A percentile compares a stretch with the other conserved stretches of the same genome.
Evolutionary conservation across 2,329 filamentous ascomycete species (phyloP).

Genomic region (Leptographium radiaticola): DNA sequence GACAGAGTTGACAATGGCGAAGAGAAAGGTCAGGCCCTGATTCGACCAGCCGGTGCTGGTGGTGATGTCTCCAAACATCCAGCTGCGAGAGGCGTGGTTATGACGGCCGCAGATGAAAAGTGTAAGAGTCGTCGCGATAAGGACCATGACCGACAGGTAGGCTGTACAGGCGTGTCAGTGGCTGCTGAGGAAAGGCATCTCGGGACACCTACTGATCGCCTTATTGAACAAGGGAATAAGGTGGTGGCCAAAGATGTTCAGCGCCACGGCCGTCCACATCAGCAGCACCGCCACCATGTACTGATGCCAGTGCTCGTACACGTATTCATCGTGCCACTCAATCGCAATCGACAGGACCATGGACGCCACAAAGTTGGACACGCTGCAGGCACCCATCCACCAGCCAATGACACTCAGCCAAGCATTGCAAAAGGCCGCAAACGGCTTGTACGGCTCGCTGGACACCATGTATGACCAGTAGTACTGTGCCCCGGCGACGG

Average conservation of each 20-base stretch:
- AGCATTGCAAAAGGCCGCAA: conserved; percentile 14
- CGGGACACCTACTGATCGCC: not conserved
- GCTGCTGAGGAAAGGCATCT: not conserved
- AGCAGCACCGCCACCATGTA: conserved; percentile 3
- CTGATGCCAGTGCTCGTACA: conserved; percentile 6
- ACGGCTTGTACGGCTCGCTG: conserved; percentile 11
- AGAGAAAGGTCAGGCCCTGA: conserved; percentile 4
- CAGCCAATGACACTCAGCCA: conserved; percentile 8
- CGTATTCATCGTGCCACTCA: conserved; percentile 5
- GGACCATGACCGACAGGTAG: conserved; percentile 38
- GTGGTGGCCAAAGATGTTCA: conserved; percentile 6
- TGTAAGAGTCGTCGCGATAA: conserved; percentile 43
- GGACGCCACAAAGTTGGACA: conserved; percentile 8
- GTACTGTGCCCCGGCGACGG: conserved; percentile 27
- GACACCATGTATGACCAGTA: conserved; percentile 23
- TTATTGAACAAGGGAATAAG: conserved; percentile 7
- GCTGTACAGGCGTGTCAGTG: not conserved
- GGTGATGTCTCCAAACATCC: conserved; percentile 5
- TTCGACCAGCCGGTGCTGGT: conserved; percentile 6
- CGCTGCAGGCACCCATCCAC: conserved; percentile 8
- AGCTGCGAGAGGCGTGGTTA: conserved; percentile 1
- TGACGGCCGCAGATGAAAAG: conserved; percentile 14
- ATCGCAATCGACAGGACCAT: conserved; percentile 7
- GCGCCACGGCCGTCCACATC: conserved; percentile 4
- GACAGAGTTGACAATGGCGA: conserved; percentile 5